Evolutionary conservation across 495 filamentous ascomycete genomes (phyloP).

Genomic region (Podospora sp.): DNA sequence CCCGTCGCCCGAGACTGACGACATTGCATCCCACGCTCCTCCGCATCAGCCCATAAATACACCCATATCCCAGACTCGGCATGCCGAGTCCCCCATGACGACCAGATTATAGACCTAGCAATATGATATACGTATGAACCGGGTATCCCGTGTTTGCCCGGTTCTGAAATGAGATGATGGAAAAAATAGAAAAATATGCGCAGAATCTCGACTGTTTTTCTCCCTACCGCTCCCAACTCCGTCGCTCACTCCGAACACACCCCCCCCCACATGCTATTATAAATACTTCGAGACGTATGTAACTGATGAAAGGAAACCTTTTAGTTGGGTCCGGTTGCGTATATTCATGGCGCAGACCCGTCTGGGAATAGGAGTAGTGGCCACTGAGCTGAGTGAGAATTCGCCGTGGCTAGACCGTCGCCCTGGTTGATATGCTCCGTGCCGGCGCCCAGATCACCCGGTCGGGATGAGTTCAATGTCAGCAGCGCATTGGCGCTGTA

Average conservation of each 20-base stretch:
- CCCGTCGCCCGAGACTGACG: too few relatives aligned
- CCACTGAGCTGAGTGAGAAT: slow-evolving; percentile 32
- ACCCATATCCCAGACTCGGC: neutral
- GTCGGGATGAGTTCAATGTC: slow-evolving; percentile 38
- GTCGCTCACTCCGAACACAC: neutral
- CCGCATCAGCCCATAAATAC: neutral
- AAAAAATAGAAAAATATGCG: neutral
- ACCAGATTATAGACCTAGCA: neutral
- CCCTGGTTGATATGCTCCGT: slow-evolving; percentile 26
- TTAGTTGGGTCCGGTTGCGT: neutral
- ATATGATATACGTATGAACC: neutral
- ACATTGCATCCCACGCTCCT: neutral
- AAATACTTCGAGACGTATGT: neutral
- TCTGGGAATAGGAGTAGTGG: slow-evolving; percentile 35
- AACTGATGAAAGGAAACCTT: neutral
- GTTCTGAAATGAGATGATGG: neutral
- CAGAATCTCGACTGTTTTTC: neutral
- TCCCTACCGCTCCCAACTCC: neutral
- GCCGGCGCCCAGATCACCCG: slow-evolving; percentile 25
- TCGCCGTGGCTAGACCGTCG: slow-evolving; percentile 21
- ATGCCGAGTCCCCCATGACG: neutral
- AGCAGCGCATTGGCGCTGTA: slow-evolving; percentile 49
- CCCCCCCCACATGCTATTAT: neutral
- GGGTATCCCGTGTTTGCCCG: neutral
- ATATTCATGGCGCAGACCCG: neutral